phyloP scores from a whole-genome alignment of 2,329 filamentous ascomycete species.

The Thermothelomyces thermophilus region DNA sequence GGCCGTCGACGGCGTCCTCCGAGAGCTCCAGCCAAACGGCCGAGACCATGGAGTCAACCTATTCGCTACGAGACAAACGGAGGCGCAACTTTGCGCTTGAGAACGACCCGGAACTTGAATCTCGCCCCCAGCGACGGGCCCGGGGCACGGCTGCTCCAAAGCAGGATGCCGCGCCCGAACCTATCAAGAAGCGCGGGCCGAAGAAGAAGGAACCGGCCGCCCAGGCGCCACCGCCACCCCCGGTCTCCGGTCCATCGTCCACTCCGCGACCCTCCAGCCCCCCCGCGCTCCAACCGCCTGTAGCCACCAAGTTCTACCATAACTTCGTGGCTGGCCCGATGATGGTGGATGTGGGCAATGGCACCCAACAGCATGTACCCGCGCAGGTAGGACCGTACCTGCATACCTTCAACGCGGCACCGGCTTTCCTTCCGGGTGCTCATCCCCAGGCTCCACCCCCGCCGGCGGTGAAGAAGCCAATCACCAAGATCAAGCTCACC shows the following conservation, averaged over 20 bases:
- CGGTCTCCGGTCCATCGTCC: background rate
- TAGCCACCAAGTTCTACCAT: constrained; percentile 6
- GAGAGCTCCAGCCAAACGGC: constrained; percentile 31
- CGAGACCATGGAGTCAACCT: constrained; percentile 44
- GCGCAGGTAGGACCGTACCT: constrained; percentile 16
- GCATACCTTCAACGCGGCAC: constrained; percentile 24
- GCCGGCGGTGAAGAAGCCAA: constrained; percentile 23
- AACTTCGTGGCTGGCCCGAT: constrained; percentile 7
- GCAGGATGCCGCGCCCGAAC: constrained; percentile 11
- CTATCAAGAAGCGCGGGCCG: constrained; percentile 24
- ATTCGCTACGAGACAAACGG: constrained; percentile 49
- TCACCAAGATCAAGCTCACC: constrained; percentile 25
- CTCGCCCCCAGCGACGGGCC: constrained; percentile 30
- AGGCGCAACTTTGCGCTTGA: constrained; percentile 49
- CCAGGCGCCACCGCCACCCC: background rate
- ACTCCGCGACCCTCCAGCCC: background rate
- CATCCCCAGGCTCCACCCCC: constrained; percentile 20
- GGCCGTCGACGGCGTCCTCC: constrained; percentile 48
- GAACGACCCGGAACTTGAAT: constrained; percentile 36
- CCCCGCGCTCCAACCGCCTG: constrained; percentile 1
- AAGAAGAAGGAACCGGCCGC: constrained; percentile 12
- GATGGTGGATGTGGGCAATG: constrained; percentile 1
- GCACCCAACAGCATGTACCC: background rate
- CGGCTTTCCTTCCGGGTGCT: constrained; percentile 15
- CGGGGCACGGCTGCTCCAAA: constrained; percentile 10